A percentile compares a stretch with the other conserved stretches of the same genome.
Conservation (phyloP, 2,329 filamentous ascomycete species). For the Neopestalotiopsis rosae region DNA sequence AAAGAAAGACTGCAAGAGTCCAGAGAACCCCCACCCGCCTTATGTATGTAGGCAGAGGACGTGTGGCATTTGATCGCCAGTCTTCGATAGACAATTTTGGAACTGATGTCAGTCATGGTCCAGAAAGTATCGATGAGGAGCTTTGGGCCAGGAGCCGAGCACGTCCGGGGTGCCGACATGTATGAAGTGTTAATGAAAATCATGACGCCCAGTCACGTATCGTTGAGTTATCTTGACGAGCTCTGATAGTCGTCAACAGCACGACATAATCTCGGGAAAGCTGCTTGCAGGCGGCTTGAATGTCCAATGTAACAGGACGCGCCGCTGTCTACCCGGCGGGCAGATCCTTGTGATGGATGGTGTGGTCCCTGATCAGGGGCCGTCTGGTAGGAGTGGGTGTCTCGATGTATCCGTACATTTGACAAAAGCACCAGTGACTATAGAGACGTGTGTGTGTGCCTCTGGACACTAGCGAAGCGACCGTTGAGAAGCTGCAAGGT, state of each 20-base stretch:
- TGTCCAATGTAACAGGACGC: conserved; percentile 33
- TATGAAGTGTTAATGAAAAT: conserved; percentile 24
- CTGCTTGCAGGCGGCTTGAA: conserved; percentile 40
- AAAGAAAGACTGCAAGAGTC: conserved; percentile 12
- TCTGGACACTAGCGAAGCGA: conserved; percentile 14
- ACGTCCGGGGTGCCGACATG: conserved; percentile 20
- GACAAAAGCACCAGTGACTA: conserved; percentile 16
- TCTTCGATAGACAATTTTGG: conserved; percentile 20
- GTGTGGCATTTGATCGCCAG: conserved; percentile 15
- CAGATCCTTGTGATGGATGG: conserved; percentile 26
- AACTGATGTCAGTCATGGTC: conserved; percentile 21
- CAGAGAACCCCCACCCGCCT: conserved; percentile 28
- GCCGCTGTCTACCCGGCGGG: conserved; percentile 31
- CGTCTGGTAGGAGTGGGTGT: conserved; percentile 18
- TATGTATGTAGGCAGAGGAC: conserved; percentile 26
- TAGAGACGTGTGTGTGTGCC: background rate
- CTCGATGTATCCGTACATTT: conserved; percentile 28
- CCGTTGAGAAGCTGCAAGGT: background rate
- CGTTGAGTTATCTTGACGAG: conserved; percentile 42
- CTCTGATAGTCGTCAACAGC: conserved; percentile 18
- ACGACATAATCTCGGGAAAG: conserved; percentile 42
- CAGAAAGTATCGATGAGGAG: conserved; percentile 12
- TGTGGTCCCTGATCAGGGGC: conserved; percentile 22
- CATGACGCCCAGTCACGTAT: conserved; percentile 42
- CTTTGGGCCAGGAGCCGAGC: conserved; percentile 25